Evolutionary conservation across 1,284 basidiomycete genomes (phyloP), one percentile per base, ranked within the genome.

Genomic region (Microstroma glucosiphilum): DNA sequence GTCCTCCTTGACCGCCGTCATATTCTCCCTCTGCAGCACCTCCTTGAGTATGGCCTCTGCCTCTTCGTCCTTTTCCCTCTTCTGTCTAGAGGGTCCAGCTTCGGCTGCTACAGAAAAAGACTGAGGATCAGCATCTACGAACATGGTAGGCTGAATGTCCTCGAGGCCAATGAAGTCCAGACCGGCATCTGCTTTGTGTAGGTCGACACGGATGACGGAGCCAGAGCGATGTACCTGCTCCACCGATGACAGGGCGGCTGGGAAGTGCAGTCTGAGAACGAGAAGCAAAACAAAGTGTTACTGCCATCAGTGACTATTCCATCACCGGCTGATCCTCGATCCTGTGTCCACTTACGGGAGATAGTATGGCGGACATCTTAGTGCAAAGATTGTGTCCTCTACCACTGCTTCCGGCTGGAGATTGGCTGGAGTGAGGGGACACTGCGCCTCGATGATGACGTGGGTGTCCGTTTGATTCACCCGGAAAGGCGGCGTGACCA

Each of bases 341-440:
- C 6, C 51, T 2, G 7, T 25, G 51, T 37, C 51, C 21, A 26
- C 51, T 25, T 21, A 54, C 51, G 51, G 51, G 13, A 54, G 25
- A 21, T 54, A 54, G 21, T 54, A 54, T 6, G 51, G 51, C 51
- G 51, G 51, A 19, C 17, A 17, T 25, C 51, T 21, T 19, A 54
- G 51, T 13, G 51, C 51, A 23, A 54, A 54, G 51, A 54, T 54
- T 6, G 51, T 54, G 6, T 54, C 51, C n/a, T 54, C 51, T 19
- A 19, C 19, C 21, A 26, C 51, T 15, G 51, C 51, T 25, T 54
- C 51, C 21, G 51, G 51, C 17, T 25, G 2, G 51, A 54, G 13
- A 26, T 54, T 17, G 15, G 15, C 17, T 6, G 51, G 17, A 7
- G 21, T 17, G 25, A 23, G 21, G 17, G 51, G 21, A 26, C 51